These are phyloP conservation scores for Golubevia pallescens DNA, from an alignment of 1,284 basidiomycete genomes.

Conservation along the genomic window DNA sequence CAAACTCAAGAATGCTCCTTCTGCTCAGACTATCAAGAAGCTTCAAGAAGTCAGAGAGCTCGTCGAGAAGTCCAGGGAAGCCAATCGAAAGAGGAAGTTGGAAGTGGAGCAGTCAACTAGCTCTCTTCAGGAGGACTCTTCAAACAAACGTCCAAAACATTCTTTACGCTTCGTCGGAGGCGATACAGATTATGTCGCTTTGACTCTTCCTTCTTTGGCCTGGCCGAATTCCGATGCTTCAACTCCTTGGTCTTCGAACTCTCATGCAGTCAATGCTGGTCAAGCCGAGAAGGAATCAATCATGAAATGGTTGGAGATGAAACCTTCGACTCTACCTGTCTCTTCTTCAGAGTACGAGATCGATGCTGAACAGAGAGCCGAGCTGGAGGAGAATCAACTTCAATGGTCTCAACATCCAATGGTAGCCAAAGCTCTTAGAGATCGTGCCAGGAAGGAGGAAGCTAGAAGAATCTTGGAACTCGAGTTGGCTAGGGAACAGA, in stretches of 20 bases:
- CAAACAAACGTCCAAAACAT: neutral
- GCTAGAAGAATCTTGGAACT: constrained; percentile 3
- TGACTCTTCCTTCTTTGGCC: neutral
- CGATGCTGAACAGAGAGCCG: neutral
- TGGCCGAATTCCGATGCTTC: neutral
- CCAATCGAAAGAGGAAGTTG: neutral
- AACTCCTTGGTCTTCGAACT: neutral
- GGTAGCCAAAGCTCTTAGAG: constrained; percentile 48
- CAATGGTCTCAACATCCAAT: constrained; percentile 40
- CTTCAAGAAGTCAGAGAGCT: neutral
- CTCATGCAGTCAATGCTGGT: neutral
- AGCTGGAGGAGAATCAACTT: neutral
- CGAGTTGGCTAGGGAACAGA: neutral
- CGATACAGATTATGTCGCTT: neutral
- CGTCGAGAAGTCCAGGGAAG: neutral
- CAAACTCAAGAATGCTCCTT: neutral
- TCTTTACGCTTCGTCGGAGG: neutral
- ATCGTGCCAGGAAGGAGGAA: constrained; percentile 34
- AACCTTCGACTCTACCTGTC: neutral
- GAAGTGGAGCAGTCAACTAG: neutral
- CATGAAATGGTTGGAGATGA: neutral
- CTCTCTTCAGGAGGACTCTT: no score
- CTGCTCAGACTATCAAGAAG: neutral
- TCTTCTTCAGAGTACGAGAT: neutral
- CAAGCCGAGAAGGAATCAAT: neutral